Evolutionary conservation across 176 grass and related monocot genomes (phyloP), one percentile per base, ranked within the genome.

Genomic region (Ananas comosus): DNA sequence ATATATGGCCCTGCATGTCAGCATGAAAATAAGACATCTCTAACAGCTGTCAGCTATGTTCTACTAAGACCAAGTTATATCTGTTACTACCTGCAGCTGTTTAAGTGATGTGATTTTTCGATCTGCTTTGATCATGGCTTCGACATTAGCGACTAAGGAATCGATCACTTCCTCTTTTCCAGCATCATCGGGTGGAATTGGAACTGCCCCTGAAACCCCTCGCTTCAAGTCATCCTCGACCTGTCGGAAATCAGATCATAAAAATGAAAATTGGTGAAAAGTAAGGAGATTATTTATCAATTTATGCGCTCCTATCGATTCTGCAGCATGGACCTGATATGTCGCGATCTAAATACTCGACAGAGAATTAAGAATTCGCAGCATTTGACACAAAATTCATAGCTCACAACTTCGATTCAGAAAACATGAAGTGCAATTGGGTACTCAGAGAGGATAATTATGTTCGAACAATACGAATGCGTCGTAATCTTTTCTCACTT

Each of bases 41-140:
- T 7, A 7, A 42, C 33, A 42, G 33, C 33, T 7, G 33, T 7
- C 6, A 42, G 33, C 33, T 42, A 42, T 42, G 33, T 7, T 42
- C 33, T 42, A 7, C 33, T 42, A 42, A 42, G 33, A 42, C 33
- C 33, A 6, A 42, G 33, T 42, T 7, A 7, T 42, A 42, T 42
- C 5, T 42, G 33, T 68, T 69, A 27, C n/a, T 87, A 92, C 93
- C 89, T 97, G 93, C 72, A 97, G 85, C 87, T 92, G 89, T 82
- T 97, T 97, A 64, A 97, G 76, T 72, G 93, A 81, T 58, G 93
- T 97, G 67, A 97, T 85, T 78, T 97, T 97, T 74, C 86, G 61
- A 66, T 97, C 93, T 85, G 86, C 84, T 90, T 81, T 87, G 59
- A 97, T 97, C 93, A 97, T 97, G 17, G 86, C 85, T 74, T 90